Evolutionary conservation across 2,329 filamentous ascomycete species (phyloP).

Genomic region (Triangularia verruculosa): DNA sequence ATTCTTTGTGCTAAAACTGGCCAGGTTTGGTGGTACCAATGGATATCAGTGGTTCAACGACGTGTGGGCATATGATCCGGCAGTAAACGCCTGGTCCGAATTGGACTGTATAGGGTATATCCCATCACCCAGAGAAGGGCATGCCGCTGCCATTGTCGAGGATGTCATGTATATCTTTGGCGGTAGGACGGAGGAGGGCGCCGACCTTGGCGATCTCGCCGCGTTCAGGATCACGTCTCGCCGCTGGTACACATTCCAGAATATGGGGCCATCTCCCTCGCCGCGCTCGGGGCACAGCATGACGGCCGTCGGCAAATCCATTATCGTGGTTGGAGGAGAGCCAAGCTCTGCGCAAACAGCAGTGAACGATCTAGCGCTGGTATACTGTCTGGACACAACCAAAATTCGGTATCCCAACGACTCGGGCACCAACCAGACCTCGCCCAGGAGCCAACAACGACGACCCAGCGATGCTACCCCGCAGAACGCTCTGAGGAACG

Average conservation of each 20-base stretch:
- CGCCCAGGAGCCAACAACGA: constrained; percentile 27
- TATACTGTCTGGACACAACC: constrained; percentile 88
- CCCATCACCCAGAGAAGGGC: constrained; percentile 86
- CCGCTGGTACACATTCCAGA: constrained; percentile 98
- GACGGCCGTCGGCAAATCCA: constrained; percentile 89
- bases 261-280: constrained; percentile 96
- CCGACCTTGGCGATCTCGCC: constrained; percentile 87
- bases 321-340: constrained; percentile 90
- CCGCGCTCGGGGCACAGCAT: constrained; percentile 95
- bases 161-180: constrained; percentile 99
- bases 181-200: constrained; percentile 88
- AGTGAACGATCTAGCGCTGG: constrained; percentile 78
- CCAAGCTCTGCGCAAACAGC: constrained; percentile 83
- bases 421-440: constrained; percentile 36
- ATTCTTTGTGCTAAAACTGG: constrained; percentile 18
- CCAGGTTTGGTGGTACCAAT: constrained; percentile 94
- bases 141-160: constrained; percentile 88
- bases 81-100: constrained; percentile 77
- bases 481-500: constrained; percentile 34
- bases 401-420: constrained; percentile 97
- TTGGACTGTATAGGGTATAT: constrained; percentile 98
- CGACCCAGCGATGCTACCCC: constrained; percentile 35
- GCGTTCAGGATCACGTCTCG: constrained; percentile 73
- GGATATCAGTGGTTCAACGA: constrained; percentile 98
- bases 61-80: constrained; percentile 92